These are phyloP conservation scores for Tetrahymena thermophila DNA, from an alignment of 73 alveolate species.

Conservation along the genomic window DNA sequence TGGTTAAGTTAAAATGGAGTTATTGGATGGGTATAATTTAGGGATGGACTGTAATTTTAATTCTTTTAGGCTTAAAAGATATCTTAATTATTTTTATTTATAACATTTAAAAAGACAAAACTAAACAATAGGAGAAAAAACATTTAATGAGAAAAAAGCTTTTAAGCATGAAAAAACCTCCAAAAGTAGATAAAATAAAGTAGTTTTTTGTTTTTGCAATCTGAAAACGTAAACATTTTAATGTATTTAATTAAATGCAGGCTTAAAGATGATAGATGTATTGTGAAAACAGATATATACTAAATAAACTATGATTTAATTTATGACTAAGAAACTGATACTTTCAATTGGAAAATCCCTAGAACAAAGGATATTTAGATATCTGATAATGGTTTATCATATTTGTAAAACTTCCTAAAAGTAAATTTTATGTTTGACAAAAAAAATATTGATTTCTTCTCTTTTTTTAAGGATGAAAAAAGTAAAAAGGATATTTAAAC, in stretches of 20 bases:
- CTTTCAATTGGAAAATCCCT: background rate
- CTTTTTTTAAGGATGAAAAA: background rate
- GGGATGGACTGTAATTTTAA: background rate
- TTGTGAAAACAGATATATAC: background rate
- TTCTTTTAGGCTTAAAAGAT: background rate
- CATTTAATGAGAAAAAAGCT: background rate
- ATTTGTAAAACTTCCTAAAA: background rate
- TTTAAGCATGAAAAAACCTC: background rate
- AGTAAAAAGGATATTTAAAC: background rate
- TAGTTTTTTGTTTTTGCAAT: background rate
- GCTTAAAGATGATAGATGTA: background rate
- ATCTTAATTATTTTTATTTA: no score
- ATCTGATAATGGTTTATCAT: background rate
- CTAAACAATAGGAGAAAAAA: background rate
- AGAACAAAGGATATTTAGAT: background rate
- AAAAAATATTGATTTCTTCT: background rate
- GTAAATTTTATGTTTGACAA: background rate
- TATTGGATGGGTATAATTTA: background rate
- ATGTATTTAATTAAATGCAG: background rate
- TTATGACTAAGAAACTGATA: background rate
- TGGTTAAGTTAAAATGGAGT: background rate
- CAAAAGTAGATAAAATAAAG: background rate
- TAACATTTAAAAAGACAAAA: background rate
- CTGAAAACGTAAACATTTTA: background rate
- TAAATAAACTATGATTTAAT: background rate